Conservation (phyloP, 768 basidiomycete genomes). For the Auriculariales sp. region DNA sequence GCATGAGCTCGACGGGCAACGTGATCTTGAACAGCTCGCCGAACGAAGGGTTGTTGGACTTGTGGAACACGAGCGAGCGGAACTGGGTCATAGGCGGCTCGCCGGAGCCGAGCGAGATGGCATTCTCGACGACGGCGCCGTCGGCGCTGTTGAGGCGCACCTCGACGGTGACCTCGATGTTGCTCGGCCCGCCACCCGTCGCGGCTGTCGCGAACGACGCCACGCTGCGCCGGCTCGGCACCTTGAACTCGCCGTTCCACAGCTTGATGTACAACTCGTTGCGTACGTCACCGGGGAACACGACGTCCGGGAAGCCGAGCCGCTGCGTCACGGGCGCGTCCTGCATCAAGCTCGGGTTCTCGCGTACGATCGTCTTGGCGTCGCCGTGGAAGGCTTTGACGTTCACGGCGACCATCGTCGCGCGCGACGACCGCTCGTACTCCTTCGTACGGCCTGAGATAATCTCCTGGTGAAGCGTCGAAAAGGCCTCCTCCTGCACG, state of each 20-base stretch:
- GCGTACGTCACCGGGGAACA: slow-evolving; percentile 81
- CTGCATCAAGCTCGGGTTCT: slow-evolving; percentile 72
- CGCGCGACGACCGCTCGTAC: slow-evolving; percentile 70
- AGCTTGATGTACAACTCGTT: slow-evolving; percentile 95
- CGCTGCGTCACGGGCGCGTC: slow-evolving; percentile 72
- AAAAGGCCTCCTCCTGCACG: slow-evolving; percentile 70
- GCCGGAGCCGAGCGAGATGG: slow-evolving; percentile 72
- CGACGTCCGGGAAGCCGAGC: slow-evolving; percentile 91
- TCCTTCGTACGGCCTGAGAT: slow-evolving; percentile 66
- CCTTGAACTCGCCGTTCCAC: slow-evolving; percentile 81
- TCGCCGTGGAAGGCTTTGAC: slow-evolving; percentile 84
- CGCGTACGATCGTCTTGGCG: slow-evolving; percentile 52
- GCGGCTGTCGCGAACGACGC: slow-evolving; percentile 17
- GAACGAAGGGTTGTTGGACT: slow-evolving; percentile 80
- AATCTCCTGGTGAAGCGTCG: slow-evolving; percentile 91
- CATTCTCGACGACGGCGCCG: slow-evolving; percentile 52
- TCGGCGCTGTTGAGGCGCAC: slow-evolving; percentile 60
- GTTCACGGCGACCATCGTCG: slow-evolving; percentile 75
- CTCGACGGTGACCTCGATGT: slow-evolving; percentile 85
- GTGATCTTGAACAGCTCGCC: slow-evolving; percentile 86
- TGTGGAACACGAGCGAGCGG: slow-evolving; percentile 81
- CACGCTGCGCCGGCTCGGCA: slow-evolving; percentile 24
- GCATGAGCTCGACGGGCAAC: slow-evolving; percentile 50
- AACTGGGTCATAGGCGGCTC: slow-evolving; percentile 70
- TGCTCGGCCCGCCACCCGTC: slow-evolving; percentile 40